phyloP scores from a whole-genome alignment of 2,329 filamentous ascomycete species.

The Diatrype stigma region DNA sequence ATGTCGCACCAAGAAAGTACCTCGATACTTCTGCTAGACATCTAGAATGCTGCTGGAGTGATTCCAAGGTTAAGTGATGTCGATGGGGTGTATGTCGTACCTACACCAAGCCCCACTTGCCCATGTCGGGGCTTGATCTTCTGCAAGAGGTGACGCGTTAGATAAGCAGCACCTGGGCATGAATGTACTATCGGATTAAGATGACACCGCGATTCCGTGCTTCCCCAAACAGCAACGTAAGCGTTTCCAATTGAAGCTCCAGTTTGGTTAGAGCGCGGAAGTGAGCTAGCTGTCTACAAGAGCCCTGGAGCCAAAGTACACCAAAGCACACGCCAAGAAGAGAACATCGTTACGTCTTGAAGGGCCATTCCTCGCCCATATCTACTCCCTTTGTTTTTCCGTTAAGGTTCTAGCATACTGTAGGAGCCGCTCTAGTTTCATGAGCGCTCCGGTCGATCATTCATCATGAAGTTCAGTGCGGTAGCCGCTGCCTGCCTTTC shows the following conservation, averaged over 20 bases:
- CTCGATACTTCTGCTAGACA: too few species aligned
- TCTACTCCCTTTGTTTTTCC: constrained; percentile 11
- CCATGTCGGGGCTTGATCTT: too few species aligned
- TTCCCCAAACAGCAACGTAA: not conserved
- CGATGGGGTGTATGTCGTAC: too few species aligned
- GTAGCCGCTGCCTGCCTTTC: constrained; percentile 56
- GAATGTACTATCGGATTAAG: not conserved
- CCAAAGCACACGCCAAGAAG: constrained; percentile 7
- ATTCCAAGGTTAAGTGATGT: too few species aligned
- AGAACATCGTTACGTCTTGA: constrained; percentile 7
- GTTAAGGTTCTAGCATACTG: constrained; percentile 3
- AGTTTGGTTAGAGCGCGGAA: not conserved
- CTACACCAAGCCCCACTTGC: too few species aligned
- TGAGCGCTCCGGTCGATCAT: constrained; percentile 23
- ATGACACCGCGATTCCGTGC: not conserved
- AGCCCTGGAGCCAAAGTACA: constrained; percentile 6
- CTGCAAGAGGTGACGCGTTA: too few species aligned
- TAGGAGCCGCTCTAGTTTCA: constrained; percentile 23
- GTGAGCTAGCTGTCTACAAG: constrained; percentile 18
- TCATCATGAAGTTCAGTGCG: constrained; percentile 45
- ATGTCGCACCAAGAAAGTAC: too few species aligned
- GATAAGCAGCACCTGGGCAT: too few species aligned
- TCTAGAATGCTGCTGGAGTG: too few species aligned
- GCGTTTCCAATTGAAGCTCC: not conserved
- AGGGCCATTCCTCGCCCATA: constrained; percentile 8